These are phyloP conservation scores for Plenodomus biglobosus DNA, from an alignment of 2,329 filamentous ascomycete genomes.

Conservation along the genomic window DNA sequence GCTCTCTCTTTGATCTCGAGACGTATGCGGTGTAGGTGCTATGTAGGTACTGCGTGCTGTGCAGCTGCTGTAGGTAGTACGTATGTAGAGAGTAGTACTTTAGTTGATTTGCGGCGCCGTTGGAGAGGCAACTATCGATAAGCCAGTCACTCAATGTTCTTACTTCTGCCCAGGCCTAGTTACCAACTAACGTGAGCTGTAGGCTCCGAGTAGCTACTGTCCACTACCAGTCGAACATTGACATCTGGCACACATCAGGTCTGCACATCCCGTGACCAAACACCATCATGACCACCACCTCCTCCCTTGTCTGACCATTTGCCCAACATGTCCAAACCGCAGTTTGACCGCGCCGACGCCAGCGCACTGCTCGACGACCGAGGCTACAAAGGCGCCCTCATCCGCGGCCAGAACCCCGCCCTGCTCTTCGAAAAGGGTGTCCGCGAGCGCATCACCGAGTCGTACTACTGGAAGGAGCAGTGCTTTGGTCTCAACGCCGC, in stretches of 20 bases:
- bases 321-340: constrained; percentile 41
- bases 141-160: too few relatives aligned
- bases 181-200: too few relatives aligned
- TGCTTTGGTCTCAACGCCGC: constrained; percentile 90
- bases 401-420: constrained; percentile 91
- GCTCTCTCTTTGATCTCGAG: too few relatives aligned
- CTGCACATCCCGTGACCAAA: too few relatives aligned
- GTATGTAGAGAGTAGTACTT: constrained; percentile 7
- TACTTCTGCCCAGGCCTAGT: too few relatives aligned
- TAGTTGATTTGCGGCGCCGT: constrained; percentile 23
- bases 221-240: too few relatives aligned
- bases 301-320: neutral
- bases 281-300: constrained; percentile 5
- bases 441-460: constrained; percentile 91
- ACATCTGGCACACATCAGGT: too few relatives aligned
- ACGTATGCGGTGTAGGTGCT: too few relatives aligned
- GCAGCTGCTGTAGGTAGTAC: too few relatives aligned
- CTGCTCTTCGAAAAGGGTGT: constrained; percentile 95
- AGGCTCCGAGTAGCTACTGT: too few relatives aligned
- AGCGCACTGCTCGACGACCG: constrained; percentile 81
- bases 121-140: constrained; percentile 36
- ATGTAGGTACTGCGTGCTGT: too few relatives aligned
- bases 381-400: constrained; percentile 72
- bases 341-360: constrained; percentile 75
- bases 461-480: constrained; percentile 98